A percentile compares a stretch with the other conserved stretches of the same genome.
These are phyloP conservation scores for Digitaria exilis DNA, from an alignment of 202 grass and related monocot genomes.

Conservation along the genomic window DNA sequence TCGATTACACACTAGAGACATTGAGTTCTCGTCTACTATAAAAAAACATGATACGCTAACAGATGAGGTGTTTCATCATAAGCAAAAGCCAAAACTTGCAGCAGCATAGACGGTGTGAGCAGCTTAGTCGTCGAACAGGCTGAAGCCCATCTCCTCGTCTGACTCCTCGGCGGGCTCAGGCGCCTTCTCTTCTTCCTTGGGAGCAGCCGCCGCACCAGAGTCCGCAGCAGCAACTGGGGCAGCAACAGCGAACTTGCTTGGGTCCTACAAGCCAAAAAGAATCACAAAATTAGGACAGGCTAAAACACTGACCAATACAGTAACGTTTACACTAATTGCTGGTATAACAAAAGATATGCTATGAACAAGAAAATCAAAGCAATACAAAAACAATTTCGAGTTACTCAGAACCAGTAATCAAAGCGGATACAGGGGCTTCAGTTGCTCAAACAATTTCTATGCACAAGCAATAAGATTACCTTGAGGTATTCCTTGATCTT, in stretches of 20 bases:
- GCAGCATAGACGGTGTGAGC: not conserved
- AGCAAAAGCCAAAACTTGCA: conserved; percentile 44
- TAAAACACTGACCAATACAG: too few species aligned
- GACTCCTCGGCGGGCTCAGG: conserved; percentile 75
- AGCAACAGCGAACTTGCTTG: conserved; percentile 75
- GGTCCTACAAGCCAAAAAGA: conserved; percentile 50
- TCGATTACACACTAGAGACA: conserved; percentile 34
- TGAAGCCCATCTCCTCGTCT: conserved; percentile 78
- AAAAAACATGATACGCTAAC: conserved; percentile 14
- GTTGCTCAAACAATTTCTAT: not conserved
- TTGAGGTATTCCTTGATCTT: conserved; percentile 90
- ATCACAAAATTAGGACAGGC: not conserved
- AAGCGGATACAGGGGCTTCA: not conserved
- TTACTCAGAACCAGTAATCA: not conserved
- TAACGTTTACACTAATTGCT: too few species aligned
- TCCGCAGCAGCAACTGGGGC: conserved; percentile 47
- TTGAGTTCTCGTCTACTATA: conserved; percentile 13
- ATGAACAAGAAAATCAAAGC: not conserved
- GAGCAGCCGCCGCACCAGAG: conserved; percentile 25
- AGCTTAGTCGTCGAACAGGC: conserved; percentile 73
- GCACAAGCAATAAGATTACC: conserved; percentile 41
- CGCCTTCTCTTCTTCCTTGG: conserved; percentile 75
- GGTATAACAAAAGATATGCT: too few species aligned
- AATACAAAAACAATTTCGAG: not conserved
- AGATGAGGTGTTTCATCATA: conserved; percentile 1